Evolutionary conservation across 108 stramenopile genomes (phyloP).

Genomic region (Phaeodactylum tricornutum): DNA sequence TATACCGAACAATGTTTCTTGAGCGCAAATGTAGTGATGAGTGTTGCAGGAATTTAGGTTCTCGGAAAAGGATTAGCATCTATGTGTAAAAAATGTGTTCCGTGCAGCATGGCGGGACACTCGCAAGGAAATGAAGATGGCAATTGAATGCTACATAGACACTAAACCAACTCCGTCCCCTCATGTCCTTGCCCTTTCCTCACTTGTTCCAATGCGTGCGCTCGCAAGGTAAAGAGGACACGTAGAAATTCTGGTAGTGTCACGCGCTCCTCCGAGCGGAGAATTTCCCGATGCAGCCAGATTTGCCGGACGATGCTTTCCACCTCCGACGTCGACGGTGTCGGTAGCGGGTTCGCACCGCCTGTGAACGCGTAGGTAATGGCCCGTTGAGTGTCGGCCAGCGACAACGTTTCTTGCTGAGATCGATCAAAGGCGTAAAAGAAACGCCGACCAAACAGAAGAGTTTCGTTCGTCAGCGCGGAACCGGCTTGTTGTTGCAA

Average conservation of each 20-base stretch:
- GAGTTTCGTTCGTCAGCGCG: conserved; percentile 15
- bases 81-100: too few relatives aligned
- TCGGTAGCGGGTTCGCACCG: too few relatives aligned
- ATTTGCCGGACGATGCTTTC: conserved; percentile 3
- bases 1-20: too few relatives aligned
- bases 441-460: conserved; percentile 22
- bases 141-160: too few relatives aligned
- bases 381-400: conserved; percentile 29
- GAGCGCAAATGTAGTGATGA: too few relatives aligned
- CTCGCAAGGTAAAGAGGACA: conserved; percentile 17
- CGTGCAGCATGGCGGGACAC: too few relatives aligned
- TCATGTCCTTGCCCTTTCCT: too few relatives aligned
- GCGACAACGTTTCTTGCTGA: conserved; percentile 23
- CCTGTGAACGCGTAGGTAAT: conserved; percentile 36
- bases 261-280: conserved; percentile 7
- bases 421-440: conserved; percentile 49
- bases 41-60: too few relatives aligned
- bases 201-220: conserved; percentile 2
- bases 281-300: background rate
- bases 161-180: too few relatives aligned
- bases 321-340: conserved; percentile 1
- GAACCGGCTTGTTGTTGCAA: conserved; percentile 21
- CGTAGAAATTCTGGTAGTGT: conserved; percentile 27
- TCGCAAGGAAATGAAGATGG: too few relatives aligned
- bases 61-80: too few relatives aligned